Base-by-base conservation (phyloP, 306 rosid species). In the Cicer yamashitae region DNA sequence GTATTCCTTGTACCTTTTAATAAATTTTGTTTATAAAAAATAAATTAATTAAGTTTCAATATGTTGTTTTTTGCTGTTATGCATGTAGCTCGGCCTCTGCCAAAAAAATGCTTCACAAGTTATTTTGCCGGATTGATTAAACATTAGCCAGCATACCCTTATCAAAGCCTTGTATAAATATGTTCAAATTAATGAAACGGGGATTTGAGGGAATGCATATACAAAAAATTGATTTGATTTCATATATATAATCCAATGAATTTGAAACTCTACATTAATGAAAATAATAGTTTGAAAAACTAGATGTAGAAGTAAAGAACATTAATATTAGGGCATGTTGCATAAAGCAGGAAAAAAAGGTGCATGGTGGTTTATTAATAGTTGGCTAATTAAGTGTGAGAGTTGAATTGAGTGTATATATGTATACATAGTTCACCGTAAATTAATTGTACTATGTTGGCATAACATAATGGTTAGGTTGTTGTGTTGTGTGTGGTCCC, bases 321-420 rank as follows among this genome's bases (percentile, higher is more conserved):
- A 60, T 60, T 60, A 25, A 25, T 25, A 60, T 60, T 60, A 60
- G 18, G 44, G 66, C 66, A 34, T 60, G 66, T 60, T 60, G 34
- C 34, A 25, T 25, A 25, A 25, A 2, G 34, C 34, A 25, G 66
- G 66, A 30, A 15, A 34, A 60, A 34, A 7, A 44, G 66, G 44
- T 60, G 66, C 66, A 60, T 12, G 18, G 10, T 60, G 18, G 66
- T 60, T 60, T 34, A 53, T 53, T 53, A 15, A 14, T 15, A 59
- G 66, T 34, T 10, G 66, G 66, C 66, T 37, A 60, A 34, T 60
- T 22, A 60, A 30, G 9, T 2, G 7, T 0, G n/a, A 7, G 3
- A 13, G 41, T 11, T 59, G 65, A 59, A 57, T 59, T 59, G 65
- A 59, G 65, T 59, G 17, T 10, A 58, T 14, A 14, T n/a, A 6